phyloP scores from a whole-genome alignment of 2,329 filamentous ascomycete species.

The Trichoderma lentiforme region DNA sequence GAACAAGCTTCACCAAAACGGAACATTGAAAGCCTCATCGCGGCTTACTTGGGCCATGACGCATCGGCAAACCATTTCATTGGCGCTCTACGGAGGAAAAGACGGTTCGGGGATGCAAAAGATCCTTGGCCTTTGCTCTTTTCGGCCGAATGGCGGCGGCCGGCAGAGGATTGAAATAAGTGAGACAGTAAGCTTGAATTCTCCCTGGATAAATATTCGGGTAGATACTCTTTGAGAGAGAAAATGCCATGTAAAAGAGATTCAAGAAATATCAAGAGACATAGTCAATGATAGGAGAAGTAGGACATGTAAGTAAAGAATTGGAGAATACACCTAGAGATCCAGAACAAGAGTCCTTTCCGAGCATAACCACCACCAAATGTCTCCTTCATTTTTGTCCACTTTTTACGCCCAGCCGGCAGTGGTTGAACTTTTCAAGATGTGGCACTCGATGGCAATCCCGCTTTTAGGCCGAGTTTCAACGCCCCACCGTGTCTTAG shows the following conservation, averaged over 20 bases:
- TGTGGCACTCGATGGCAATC: conserved; percentile 15
- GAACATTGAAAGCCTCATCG: background rate
- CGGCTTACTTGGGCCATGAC: background rate
- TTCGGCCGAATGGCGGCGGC: background rate
- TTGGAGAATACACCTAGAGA: background rate
- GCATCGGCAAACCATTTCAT: background rate
- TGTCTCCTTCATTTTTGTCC: background rate
- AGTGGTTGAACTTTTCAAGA: background rate
- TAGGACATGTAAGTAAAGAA: background rate
- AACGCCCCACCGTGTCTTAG: background rate
- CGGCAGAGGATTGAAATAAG: background rate
- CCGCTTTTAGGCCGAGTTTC: conserved; percentile 8
- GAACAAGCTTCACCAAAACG: background rate
- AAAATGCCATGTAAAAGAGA: background rate
- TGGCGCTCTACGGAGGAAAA: background rate
- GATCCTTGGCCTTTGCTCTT: background rate
- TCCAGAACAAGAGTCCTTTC: background rate
- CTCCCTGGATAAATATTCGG: background rate
- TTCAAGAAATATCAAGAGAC: background rate
- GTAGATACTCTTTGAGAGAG: background rate
- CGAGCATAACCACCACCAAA: background rate
- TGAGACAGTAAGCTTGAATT: background rate
- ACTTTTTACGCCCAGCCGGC: conserved; percentile 3
- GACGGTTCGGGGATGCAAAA: background rate
- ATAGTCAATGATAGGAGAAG: background rate